Conservation (phyloP, 2,329 filamentous ascomycete genomes). For the Dothistroma pini region DNA sequence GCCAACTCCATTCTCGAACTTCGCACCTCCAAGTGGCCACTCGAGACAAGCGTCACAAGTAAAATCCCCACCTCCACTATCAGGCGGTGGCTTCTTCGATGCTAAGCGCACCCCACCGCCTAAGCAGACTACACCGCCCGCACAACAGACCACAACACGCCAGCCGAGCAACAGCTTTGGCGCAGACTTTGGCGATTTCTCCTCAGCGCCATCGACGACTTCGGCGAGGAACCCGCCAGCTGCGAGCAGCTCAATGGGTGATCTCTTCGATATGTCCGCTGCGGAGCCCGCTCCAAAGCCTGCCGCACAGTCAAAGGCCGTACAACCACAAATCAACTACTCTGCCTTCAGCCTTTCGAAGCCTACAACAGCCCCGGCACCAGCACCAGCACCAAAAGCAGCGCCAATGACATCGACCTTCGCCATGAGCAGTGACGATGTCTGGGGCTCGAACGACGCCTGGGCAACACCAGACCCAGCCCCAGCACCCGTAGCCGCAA, state of each 20-base stretch:
- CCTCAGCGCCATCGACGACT: slow-evolving; percentile 53
- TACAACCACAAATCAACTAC: slow-evolving; percentile 34
- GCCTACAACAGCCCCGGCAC: slow-evolving; percentile 40
- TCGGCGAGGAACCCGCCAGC: slow-evolving; percentile 43
- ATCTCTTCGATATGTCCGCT: slow-evolving; percentile 70
- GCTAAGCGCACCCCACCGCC: slow-evolving; percentile 50
- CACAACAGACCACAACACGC: slow-evolving; percentile 45
- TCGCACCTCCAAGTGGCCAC: slow-evolving; percentile 53
- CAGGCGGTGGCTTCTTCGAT: slow-evolving; percentile 83
- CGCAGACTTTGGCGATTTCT: slow-evolving; percentile 52
- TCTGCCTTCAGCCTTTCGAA: slow-evolving; percentile 75
- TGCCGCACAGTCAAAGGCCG: slow-evolving; percentile 27
- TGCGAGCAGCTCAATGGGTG: slow-evolving; percentile 59
- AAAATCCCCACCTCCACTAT: slow-evolving; percentile 44
- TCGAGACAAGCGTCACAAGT: slow-evolving; percentile 41
- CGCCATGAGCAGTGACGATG: slow-evolving; percentile 58
- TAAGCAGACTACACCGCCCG: slow-evolving; percentile 33
- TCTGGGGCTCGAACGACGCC: slow-evolving; percentile 79
- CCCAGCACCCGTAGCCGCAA: slow-evolving; percentile 25
- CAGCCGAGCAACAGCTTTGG: slow-evolving; percentile 50
- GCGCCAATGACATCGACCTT: slow-evolving; percentile 37
- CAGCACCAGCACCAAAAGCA: slow-evolving; percentile 33
- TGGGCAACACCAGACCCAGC: slow-evolving; percentile 66
- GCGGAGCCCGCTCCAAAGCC: slow-evolving; percentile 38
- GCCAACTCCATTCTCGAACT: slow-evolving; percentile 61